Evolutionary conservation across 176 grass and related monocot genomes (phyloP).

Genomic region (Carex parvula): DNA sequence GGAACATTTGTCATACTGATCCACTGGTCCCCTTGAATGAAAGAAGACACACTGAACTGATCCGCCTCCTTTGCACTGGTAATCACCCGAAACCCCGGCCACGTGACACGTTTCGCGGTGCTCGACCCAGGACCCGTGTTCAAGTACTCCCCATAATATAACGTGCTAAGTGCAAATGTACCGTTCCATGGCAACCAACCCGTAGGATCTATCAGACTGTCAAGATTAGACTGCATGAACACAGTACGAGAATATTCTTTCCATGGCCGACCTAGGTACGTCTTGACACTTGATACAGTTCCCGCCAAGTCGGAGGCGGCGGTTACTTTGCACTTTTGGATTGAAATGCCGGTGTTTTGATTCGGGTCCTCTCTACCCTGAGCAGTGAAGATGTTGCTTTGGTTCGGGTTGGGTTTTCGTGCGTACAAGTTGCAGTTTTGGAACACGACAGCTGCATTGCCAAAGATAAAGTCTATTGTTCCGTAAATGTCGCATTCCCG

Average conservation of each 20-base stretch:
- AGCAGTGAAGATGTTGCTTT: constrained; percentile 65
- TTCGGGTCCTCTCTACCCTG: constrained; percentile 75
- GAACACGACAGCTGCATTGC: constrained; percentile 63
- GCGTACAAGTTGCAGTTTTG: constrained; percentile 80
- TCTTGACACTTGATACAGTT: constrained; percentile 34
- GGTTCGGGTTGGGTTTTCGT: constrained; percentile 41
- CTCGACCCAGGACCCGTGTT: constrained; percentile 47
- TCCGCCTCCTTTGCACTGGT: constrained; percentile 40
- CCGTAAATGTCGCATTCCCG: constrained; percentile 83
- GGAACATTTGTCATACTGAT: constrained; percentile 48
- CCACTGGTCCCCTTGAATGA: constrained; percentile 77
- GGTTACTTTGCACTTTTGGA: constrained; percentile 63
- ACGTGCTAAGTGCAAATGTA: constrained; percentile 57
- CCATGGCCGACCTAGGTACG: constrained; percentile 68
- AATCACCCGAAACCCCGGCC: constrained; percentile 61
- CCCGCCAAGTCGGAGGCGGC: constrained; percentile 50
- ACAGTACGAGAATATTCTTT: constrained; percentile 70
- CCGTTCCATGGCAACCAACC: constrained; percentile 65
- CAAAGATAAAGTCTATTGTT: constrained; percentile 77
- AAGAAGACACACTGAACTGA: constrained; percentile 47
- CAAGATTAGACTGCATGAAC: constrained; percentile 54
- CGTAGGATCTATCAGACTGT: constrained; percentile 35
- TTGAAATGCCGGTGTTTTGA: constrained; percentile 81
- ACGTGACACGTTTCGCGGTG: constrained; percentile 33
- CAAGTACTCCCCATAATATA: constrained; percentile 75